Base-by-base conservation (phyloP, 2,329 filamentous ascomycete genomes). In the Onygenales sp. region DNA sequence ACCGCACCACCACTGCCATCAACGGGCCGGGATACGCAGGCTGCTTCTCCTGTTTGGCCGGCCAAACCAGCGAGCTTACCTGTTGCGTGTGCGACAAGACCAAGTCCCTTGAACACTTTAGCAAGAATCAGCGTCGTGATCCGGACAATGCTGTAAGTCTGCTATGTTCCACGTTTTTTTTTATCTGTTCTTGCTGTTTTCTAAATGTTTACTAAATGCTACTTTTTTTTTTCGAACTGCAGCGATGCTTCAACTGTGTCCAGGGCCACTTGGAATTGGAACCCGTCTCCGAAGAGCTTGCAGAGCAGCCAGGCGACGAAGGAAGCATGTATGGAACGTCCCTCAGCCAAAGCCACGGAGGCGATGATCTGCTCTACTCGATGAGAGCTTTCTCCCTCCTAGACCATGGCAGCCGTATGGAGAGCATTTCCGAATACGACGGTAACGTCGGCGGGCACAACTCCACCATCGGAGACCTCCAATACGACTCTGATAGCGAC, bases 51-150 rank as follows among this genome's bases (percentile, higher is more conserved):
- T 82, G 79, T 55, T 67, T 70, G 36, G 72, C 72, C 4, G 59
- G 61, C 10, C 71, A 72, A 46, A 57, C 68, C 2, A 63, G 70
- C 3, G 79, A 82, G 58, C 60, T 81, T 32, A 65, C 68, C 7
- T 82, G 79, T 58, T 61, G 58, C 35, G 65, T 72, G 39, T 82
- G 80, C 60, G 62, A 69, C 17, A 60, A 70, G 53, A 69, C 65
- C 2, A 79, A 79, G 59, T 66, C 69, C 0, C 54, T 79, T 2
- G 72, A 76, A 5, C 66, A 68, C 0, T 83, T 80, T 58, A 72
- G 74, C 14, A 81, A 78, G 57, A 58, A 59, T 6, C 74, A 79
- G 64, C 70, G 78, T 11, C 66, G 61, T 32, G 71, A 74, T 42
- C 69, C 71, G 1, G 77, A 76, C 54, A 61, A 59, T 41, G 73